Base-by-base conservation (phyloP, 345 rosid genomes). In the Aethionema arabicum region DNA sequence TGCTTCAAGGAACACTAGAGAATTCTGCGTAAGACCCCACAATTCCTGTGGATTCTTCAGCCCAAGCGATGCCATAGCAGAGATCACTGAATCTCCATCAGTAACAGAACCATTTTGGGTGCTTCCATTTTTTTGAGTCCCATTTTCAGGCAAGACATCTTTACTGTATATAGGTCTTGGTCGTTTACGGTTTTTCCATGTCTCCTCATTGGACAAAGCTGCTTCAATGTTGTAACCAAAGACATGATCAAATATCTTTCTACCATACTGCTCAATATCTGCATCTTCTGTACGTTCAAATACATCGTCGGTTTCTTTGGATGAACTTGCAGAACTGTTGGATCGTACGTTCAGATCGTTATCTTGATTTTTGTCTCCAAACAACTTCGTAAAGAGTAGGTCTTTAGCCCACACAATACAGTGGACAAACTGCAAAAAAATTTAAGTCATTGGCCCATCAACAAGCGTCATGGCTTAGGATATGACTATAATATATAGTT, bases 401-500 rank as follows among this genome's bases (percentile, higher is more conserved):
- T 95, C 99, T 75, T 88, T 95, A 10, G 99, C 97, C 99, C 99
- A 95, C 11, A 95, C 99, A 58, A 95, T 79, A 71, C 99, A 95
- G 74, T 95, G 99, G 75, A 95, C 89, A 78, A 95, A 90, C 99
- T 95, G 83, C 80, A 80, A 69, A 67, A 65, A 63, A 71, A 45
- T 16, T 40, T 32, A 39, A n/a, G n/a, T 38, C 11, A 63, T 51
- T 11, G 65, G 16, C 31, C 56, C 45, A 56, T 27, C 5, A 64
- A 56, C 55, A 35, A 15, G 12, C 52, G 47, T 11, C 54, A 21
- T 14, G 57, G 3, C 59, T 41, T 63, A 56, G 21, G 39, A 32
- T 15, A 46, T 27, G 52, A 56, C 36, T 50, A 41, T 48, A 55
- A 29, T 4, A 44, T 30, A 53, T 10, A 11, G 45, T 29, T 61